phyloP scores from a whole-genome alignment of 2,329 filamentous ascomycete species.

The Neonectria magnoliae region DNA sequence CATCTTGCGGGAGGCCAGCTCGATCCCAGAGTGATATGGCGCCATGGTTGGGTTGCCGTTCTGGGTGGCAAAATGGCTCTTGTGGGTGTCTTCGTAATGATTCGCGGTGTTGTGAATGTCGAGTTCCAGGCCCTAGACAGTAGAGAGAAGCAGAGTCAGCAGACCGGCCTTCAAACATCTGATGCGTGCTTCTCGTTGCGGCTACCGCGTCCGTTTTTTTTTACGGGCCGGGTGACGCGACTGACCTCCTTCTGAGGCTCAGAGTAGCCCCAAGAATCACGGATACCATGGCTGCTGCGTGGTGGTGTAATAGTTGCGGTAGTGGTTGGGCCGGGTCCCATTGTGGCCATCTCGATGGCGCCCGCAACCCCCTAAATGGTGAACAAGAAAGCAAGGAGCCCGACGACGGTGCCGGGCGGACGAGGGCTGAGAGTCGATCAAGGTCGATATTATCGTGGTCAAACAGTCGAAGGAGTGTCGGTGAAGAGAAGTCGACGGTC shows the following conservation, averaged over 20 bases:
- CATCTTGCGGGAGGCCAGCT: slow-evolving; percentile 48
- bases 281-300: slow-evolving; percentile 60
- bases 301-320: slow-evolving; percentile 60
- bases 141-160: slow-evolving; percentile 28
- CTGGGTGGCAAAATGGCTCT: slow-evolving; percentile 30
- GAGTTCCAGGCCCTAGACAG: slow-evolving; percentile 32
- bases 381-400: slow-evolving; percentile 11
- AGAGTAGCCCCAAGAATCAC: slow-evolving; percentile 56
- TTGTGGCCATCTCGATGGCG: slow-evolving; percentile 59
- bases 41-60: slow-evolving; percentile 40
- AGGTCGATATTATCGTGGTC: not conserved
- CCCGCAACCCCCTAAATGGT: slow-evolving; percentile 43
- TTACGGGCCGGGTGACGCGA: not conserved
- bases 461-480: not conserved
- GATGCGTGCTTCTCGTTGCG: not conserved
- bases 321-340: slow-evolving; percentile 61
- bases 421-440: slow-evolving; percentile 3
- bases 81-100: slow-evolving; percentile 33
- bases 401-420: not conserved
- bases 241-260: slow-evolving; percentile 52
- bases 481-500: not conserved
- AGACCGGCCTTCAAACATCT: slow-evolving; percentile 4
- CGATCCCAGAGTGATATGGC: slow-evolving; percentile 39
- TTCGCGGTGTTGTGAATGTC: slow-evolving; percentile 29
- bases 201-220: not conserved